A percentile compares a stretch with the other conserved stretches of the same genome.
Conservation (phyloP, 2,329 filamentous ascomycete genomes). For the Epichloe elymi region DNA sequence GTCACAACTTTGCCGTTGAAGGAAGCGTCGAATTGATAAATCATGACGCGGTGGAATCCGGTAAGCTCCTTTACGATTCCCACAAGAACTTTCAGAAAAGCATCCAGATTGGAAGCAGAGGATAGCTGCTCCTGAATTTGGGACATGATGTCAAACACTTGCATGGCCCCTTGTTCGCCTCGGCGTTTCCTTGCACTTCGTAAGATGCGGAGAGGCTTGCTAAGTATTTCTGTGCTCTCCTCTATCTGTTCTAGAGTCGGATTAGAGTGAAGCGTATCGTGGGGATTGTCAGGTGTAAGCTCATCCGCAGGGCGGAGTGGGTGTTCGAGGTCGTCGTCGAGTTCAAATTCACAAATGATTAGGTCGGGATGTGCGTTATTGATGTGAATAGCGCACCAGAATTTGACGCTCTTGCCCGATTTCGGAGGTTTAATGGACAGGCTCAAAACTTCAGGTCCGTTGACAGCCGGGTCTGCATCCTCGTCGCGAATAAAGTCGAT, state of each 20-base stretch:
- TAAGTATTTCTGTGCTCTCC: slow-evolving; percentile 63
- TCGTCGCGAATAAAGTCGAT: slow-evolving; percentile 81
- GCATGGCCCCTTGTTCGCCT: slow-evolving; percentile 72
- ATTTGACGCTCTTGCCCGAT: slow-evolving; percentile 42
- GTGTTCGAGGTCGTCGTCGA: slow-evolving; percentile 60
- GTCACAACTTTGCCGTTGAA: slow-evolving; percentile 84
- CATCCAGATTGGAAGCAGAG: slow-evolving; percentile 54
- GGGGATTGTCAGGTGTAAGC: slow-evolving; percentile 45
- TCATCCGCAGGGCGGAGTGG: slow-evolving; percentile 54
- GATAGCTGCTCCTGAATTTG: slow-evolving; percentile 82
- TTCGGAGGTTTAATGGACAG: slow-evolving; percentile 53
- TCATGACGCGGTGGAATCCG: slow-evolving; percentile 83
- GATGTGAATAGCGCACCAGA: slow-evolving; percentile 82
- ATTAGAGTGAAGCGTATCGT: slow-evolving; percentile 60
- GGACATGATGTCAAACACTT: slow-evolving; percentile 83
- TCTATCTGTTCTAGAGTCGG: slow-evolving; percentile 62
- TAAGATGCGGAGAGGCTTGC: slow-evolving; percentile 64
- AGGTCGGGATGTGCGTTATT: slow-evolving; percentile 54
- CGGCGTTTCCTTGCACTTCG: slow-evolving; percentile 61
- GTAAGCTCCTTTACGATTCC: slow-evolving; percentile 83
- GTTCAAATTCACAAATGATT: slow-evolving; percentile 78
- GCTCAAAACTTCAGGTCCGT: slow-evolving; percentile 79
- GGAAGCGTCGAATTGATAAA: slow-evolving; percentile 75
- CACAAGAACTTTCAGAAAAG: slow-evolving; percentile 67
- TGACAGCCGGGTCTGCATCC: slow-evolving; percentile 57